These are phyloP conservation scores for Exophiala dermatitidis DNA, from an alignment of 2,329 filamentous ascomycete species.

Conservation along the genomic window DNA sequence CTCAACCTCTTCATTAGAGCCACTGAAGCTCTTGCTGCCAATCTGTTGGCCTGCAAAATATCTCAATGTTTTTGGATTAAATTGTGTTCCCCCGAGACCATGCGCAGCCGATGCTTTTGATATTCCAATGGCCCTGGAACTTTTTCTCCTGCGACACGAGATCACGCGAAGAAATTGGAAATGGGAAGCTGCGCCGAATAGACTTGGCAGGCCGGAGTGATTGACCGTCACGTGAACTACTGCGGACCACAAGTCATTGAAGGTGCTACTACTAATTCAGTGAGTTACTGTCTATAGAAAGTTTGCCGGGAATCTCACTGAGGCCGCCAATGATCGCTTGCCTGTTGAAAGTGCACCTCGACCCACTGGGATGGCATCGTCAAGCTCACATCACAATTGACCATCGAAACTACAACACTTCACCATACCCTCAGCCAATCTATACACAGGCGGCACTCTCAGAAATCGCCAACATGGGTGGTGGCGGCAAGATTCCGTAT, in stretches of 20 bases:
- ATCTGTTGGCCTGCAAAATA: not conserved
- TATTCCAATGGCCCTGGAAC: conserved; percentile 6
- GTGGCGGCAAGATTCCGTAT: conserved; percentile 70
- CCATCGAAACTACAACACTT: not conserved
- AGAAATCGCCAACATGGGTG: conserved; percentile 48
- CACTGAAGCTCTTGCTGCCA: conserved; percentile 2
- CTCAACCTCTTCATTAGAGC: conserved; percentile 45
- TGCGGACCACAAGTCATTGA: not conserved
- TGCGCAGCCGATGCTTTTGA: not conserved
- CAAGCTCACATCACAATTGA: not conserved
- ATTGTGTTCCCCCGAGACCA: not conserved
- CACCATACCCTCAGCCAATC: not conserved
- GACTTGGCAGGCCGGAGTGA: not conserved
- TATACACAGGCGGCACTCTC: not conserved
- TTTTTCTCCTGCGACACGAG: conserved; percentile 26
- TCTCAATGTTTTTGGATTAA: not conserved
- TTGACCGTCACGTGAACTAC: not conserved
- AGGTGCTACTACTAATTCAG: not conserved
- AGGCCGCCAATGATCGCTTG: conserved; percentile 2
- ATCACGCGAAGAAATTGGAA: conserved; percentile 17
- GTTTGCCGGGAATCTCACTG: not conserved
- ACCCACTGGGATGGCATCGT: not conserved
- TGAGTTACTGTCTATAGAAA: not conserved
- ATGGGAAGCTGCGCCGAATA: conserved; percentile 1
- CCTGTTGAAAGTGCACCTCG: conserved; percentile 5